phyloP scores from a whole-genome alignment of 768 basidiomycete species.

The Tulasnella sp. region DNA sequence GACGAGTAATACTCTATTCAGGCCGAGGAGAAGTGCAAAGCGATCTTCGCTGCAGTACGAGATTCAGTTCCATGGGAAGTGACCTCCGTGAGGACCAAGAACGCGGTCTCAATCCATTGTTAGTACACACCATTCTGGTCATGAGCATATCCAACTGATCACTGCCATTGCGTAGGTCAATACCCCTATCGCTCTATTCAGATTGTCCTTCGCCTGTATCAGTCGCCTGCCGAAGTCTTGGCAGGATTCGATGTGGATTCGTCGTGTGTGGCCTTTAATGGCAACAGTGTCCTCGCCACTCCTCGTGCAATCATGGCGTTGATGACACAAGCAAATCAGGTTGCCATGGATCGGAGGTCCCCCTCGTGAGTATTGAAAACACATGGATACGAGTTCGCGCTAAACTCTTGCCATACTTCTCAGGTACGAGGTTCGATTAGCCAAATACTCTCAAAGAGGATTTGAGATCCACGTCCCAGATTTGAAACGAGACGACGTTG shows the following conservation, averaged over 20 bases:
- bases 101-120: conserved; percentile 57
- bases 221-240: conserved; percentile 52
- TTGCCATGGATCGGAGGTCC: conserved; percentile 51
- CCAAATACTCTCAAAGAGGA: conserved; percentile 45
- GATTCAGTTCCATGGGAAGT: conserved; percentile 55
- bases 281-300: conserved; percentile 46
- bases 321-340: conserved; percentile 58
- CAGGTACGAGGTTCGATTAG: conserved; percentile 43
- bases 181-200: conserved; percentile 59
- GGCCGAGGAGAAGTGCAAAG: conserved; percentile 32
- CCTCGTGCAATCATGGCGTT: conserved; percentile 49
- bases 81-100: conserved; percentile 34
- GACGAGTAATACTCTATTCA: background rate
- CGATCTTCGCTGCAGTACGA: conserved; percentile 52
- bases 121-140: conserved; percentile 17
- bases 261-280: conserved; percentile 48
- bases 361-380: conserved; percentile 35
- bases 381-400: background rate
- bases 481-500: conserved; percentile 40
- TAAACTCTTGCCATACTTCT: background rate
- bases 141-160: background rate
- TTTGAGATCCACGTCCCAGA: conserved; percentile 50
- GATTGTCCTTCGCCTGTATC: conserved; percentile 53
- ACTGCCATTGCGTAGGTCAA: conserved; percentile 34
- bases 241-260: conserved; percentile 61